phyloP scores from a whole-genome alignment of 2,329 filamentous ascomycete genomes.

The Dactylella cylindrospora region DNA sequence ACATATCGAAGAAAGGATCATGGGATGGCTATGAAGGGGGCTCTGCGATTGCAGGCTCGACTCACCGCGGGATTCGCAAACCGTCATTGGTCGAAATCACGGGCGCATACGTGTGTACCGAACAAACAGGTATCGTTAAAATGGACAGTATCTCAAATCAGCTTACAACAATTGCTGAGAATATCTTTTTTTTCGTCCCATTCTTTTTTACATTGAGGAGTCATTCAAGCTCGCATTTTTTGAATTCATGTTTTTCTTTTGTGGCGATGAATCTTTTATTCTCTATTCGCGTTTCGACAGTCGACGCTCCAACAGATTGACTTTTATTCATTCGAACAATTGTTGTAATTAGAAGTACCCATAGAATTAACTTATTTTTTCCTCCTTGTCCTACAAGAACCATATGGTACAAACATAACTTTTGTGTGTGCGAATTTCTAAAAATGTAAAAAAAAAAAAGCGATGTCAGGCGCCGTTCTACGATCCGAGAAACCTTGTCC shows the following conservation, averaged over 20 bases:
- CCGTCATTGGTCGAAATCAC: background rate
- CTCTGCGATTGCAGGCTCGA: background rate
- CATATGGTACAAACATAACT: too few relatives aligned
- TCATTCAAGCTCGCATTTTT: too few relatives aligned
- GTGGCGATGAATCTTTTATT: background rate
- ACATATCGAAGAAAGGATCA: too few relatives aligned
- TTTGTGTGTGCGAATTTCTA: too few relatives aligned
- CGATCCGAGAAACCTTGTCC: too few relatives aligned
- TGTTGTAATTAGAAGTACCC: slow-evolving; percentile 23
- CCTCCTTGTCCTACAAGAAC: too few relatives aligned
- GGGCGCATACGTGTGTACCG: background rate
- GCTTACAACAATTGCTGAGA: background rate
- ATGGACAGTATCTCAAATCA: slow-evolving; percentile 1
- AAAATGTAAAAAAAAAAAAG: too few relatives aligned
- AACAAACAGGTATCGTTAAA: background rate
- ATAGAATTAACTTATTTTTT: background rate
- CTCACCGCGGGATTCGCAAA: background rate
- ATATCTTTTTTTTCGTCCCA: background rate
- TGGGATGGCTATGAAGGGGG: too few relatives aligned
- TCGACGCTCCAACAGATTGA: too few relatives aligned
- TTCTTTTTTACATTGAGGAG: too few relatives aligned
- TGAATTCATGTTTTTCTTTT: background rate
- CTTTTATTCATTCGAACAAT: too few relatives aligned
- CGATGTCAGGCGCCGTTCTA: too few relatives aligned
- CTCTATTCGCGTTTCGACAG: background rate